phyloP scores from a whole-genome alignment of 768 basidiomycete genomes.

The Termitomyces sp. region DNA sequence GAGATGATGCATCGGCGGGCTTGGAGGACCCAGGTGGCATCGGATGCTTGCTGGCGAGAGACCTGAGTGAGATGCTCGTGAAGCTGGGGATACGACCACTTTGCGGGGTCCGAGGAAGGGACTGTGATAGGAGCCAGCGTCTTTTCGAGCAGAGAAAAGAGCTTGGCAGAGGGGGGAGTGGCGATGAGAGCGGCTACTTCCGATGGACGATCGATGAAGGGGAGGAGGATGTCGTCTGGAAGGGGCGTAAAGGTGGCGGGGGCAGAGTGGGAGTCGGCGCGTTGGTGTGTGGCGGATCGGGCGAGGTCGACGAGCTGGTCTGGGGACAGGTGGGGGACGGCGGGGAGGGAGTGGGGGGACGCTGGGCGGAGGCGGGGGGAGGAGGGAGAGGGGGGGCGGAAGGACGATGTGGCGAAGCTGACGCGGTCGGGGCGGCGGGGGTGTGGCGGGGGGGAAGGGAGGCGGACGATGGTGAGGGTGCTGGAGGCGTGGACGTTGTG shows the following conservation, averaged over 20 bases:
- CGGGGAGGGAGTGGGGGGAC: conserved; percentile 36
- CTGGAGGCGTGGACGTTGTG: conserved; percentile 56
- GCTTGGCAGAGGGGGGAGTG: conserved; percentile 60
- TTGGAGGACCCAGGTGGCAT: conserved; percentile 69
- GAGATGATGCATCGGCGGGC: conserved; percentile 73
- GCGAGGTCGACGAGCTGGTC: conserved; percentile 78
- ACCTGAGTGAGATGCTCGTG: conserved; percentile 62
- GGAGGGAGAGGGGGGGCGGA: conserved; percentile 33
- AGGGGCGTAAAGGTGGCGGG: conserved; percentile 72
- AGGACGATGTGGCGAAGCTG: conserved; percentile 65
- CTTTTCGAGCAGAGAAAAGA: conserved; percentile 72
- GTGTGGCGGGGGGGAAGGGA: conserved; percentile 30
- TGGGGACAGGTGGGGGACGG: conserved; percentile 53
- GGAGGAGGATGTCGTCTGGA: conserved; percentile 75
- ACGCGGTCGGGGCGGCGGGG: conserved; percentile 23
- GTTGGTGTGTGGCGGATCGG: conserved; percentile 50
- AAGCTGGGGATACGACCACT: conserved; percentile 75
- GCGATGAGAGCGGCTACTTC: conserved; percentile 73
- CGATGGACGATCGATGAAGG: conserved; percentile 78
- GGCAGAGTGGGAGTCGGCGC: conserved; percentile 19
- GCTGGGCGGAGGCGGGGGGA: conserved; percentile 43
- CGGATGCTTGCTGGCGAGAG: conserved; percentile 60
- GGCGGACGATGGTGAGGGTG: conserved; percentile 74
- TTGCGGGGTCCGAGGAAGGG: conserved; percentile 51
- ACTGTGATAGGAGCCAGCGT: conserved; percentile 48